A percentile compares a stretch with the other conserved stretches of the same genome.
Conservation (phyloP, 2,329 filamentous ascomycete genomes). For the Penicillium expansum region DNA sequence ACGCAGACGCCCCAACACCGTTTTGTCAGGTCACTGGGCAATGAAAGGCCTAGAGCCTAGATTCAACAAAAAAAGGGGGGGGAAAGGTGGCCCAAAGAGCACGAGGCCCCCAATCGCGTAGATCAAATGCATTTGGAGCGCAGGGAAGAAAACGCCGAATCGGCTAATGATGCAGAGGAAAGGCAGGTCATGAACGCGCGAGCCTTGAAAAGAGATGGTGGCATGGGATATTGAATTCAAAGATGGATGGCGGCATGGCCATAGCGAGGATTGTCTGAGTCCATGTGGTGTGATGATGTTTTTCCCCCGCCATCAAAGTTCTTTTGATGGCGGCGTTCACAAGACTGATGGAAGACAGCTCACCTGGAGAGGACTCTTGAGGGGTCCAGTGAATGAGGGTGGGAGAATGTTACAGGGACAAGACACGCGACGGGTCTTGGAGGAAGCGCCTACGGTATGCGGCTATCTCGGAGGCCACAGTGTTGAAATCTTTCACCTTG, state of each 20-base stretch:
- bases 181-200: conserved; percentile 11
- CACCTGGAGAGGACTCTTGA: conserved; percentile 16
- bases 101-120: not conserved
- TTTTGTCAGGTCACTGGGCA: conserved; percentile 1
- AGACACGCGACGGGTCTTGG: conserved; percentile 46
- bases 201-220: conserved; percentile 5
- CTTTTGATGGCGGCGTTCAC: conserved; percentile 10
- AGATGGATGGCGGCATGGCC: conserved; percentile 3
- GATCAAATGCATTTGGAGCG: conserved; percentile 14
- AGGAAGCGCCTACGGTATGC: conserved; percentile 52
- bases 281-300: conserved; percentile 3
- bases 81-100: not conserved
- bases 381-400: conserved; percentile 3
- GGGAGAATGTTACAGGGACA: conserved; percentile 42
- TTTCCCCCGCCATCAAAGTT: conserved; percentile 2
- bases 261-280: conserved; percentile 7
- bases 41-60: conserved; percentile 7
- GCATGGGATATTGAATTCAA: conserved; percentile 17
- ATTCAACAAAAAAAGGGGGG: not conserved
- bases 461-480: conserved; percentile 50
- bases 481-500: conserved; percentile 51
- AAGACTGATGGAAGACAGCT: conserved; percentile 15
- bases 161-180: conserved; percentile 24
- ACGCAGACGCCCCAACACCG: conserved; percentile 12
- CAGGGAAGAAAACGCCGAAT: conserved; percentile 18